phyloP scores from a whole-genome alignment of 305 asterid genomes.

The Fraxinus sp. region DNA sequence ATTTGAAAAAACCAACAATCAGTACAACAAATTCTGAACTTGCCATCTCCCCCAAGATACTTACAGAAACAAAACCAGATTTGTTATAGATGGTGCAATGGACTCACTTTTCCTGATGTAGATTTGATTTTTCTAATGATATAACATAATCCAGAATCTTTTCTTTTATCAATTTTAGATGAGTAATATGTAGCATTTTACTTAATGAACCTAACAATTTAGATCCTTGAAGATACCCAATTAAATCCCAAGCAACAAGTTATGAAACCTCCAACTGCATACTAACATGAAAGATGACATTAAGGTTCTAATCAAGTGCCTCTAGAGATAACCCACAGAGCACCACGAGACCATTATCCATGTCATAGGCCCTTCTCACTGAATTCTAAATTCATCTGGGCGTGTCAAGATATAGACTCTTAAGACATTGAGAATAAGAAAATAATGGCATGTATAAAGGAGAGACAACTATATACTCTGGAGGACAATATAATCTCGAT shows the following conservation, averaged over 20 bases:
- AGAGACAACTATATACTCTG: not conserved
- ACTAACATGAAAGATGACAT: not conserved
- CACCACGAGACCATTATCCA: not conserved
- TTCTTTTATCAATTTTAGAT: not conserved
- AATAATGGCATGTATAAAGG: not conserved
- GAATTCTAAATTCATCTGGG: not conserved
- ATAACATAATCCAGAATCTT: not conserved
- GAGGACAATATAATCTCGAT: not conserved
- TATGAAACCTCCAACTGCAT: not conserved
- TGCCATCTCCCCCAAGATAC: not conserved
- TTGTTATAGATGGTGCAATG: not conserved
- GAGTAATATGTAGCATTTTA: not conserved
- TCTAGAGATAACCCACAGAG: not conserved
- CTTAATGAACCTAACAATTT: not conserved
- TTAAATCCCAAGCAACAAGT: not conserved
- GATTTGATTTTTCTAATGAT: not conserved
- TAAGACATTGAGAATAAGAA: not conserved
- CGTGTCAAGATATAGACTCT: not conserved
- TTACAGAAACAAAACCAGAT: not conserved
- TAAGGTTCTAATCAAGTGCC: not conserved
- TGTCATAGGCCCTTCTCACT: not conserved
- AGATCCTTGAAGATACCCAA: not conserved
- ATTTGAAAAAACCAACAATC: conserved; percentile 22
- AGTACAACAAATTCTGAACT: not conserved
- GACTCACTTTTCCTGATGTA: not conserved